phyloP scores from a whole-genome alignment of 2,329 filamentous ascomycete genomes.

The Xylaria sp. region DNA sequence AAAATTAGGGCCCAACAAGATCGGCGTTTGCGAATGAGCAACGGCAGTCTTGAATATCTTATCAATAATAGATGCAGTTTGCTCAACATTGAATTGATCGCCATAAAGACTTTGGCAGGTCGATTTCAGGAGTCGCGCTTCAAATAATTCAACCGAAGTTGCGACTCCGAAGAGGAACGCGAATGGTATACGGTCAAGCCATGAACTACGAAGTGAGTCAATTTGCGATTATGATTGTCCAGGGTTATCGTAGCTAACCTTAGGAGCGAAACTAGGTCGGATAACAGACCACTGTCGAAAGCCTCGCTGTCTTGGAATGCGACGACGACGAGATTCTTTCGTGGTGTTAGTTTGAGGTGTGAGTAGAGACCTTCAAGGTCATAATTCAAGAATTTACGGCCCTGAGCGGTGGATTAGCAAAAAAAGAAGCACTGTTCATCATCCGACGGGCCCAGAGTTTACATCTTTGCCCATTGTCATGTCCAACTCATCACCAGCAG shows the following conservation, averaged over 20 bases:
- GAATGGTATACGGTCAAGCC: constrained; percentile 78
- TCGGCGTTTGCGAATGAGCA: constrained; percentile 57
- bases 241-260: constrained; percentile 54
- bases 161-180: constrained; percentile 79
- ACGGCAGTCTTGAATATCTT: constrained; percentile 72
- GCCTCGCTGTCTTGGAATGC: constrained; percentile 83
- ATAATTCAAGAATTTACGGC: constrained; percentile 74
- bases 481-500: constrained; percentile 62
- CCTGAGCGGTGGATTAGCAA: constrained; percentile 46
- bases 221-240: constrained; percentile 19
- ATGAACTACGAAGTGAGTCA: constrained; percentile 51
- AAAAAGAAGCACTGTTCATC: not conserved
- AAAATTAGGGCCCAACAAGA: constrained; percentile 69
- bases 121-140: constrained; percentile 72
- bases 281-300: constrained; percentile 75
- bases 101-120: constrained; percentile 72
- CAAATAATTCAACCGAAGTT: constrained; percentile 80
- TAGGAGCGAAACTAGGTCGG: constrained; percentile 72
- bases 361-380: constrained; percentile 74
- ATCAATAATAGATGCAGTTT: constrained; percentile 73
- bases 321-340: constrained; percentile 66
- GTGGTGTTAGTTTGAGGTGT: constrained; percentile 59
- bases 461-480: constrained; percentile 55
- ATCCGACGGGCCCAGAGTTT: constrained; percentile 32
- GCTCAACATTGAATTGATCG: constrained; percentile 77